Evolutionary conservation across 2,329 filamentous ascomycete genomes (phyloP), one percentile per base, ranked within the genome.

Genomic region (Phyllosticta citriasiana): DNA sequence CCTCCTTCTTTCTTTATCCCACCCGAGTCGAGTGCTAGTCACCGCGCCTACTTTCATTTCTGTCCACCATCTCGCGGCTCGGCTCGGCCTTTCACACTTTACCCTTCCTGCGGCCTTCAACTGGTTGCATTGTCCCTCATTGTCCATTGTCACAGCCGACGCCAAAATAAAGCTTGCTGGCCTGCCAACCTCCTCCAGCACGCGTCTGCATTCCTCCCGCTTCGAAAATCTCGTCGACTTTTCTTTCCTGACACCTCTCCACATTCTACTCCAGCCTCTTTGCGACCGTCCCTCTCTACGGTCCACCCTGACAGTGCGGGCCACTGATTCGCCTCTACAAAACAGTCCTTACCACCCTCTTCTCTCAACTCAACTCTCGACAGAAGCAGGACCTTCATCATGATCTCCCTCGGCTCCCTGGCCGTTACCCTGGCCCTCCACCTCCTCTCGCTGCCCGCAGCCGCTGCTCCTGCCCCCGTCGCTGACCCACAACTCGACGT

Each of bases 391-490:
- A 22, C 66, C 60, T 63, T 64, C 66, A 74, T 70, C 66, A 75
- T 75, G 73, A 70, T 74, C 62, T 68, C 67, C 60, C 70, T 74
- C 63, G 66, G 71, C 67, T 68, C 70, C 66, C 65, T 66, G 65
- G 72, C 73, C 69, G 66, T 74, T 26, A 66, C 74, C 53, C 64
- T 75, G 60, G 68, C 70, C 66, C 70, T 74, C 62, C 71, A 70
- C 67, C 68, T 72, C 63, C 63, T 74, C 60, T 66, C 58, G 53
- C 19, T 57, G n/a, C 40, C 40, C 55, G 51, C 69, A 71, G 35
- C 50, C 47, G 67, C 67, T 55, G 63, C 67, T 25, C 67, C 69
- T 24, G 22, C 55, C 61, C 22, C 22, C 35, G 53, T 55, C 19
- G 53, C 40, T 22, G 27, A 61, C 30, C 67, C 70, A 14, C 59